phyloP scores from a whole-genome alignment of 2,329 filamentous ascomycete genomes.

The Venturiaceae sp. region DNA sequence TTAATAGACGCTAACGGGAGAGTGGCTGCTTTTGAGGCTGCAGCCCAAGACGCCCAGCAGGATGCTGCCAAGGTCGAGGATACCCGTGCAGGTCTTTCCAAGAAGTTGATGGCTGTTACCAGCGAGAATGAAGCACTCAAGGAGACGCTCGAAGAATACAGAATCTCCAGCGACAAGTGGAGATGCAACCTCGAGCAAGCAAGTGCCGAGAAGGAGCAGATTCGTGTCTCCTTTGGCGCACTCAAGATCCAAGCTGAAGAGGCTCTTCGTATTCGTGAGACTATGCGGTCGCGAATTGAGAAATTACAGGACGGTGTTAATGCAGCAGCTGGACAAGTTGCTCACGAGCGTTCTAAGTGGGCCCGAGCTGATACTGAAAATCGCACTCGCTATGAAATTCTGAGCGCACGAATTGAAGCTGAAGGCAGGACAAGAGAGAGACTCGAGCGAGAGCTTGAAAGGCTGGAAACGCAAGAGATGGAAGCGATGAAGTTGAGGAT shows the following conservation, averaged over 20 bases:
- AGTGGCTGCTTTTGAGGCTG: constrained; percentile 26
- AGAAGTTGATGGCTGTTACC: constrained; percentile 42
- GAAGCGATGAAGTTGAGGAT: constrained; percentile 64
- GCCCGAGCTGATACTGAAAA: constrained; percentile 57
- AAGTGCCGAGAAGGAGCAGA: constrained; percentile 56
- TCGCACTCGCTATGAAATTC: constrained; percentile 41
- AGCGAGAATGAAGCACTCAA: constrained; percentile 52
- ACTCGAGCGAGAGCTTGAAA: constrained; percentile 35
- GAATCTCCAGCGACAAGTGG: constrained; percentile 48
- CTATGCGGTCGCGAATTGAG: constrained; percentile 75
- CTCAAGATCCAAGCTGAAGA: constrained; percentile 74
- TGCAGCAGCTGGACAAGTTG: constrained; percentile 65
- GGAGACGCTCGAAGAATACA: constrained; percentile 55
- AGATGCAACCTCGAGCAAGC: constrained; percentile 47
- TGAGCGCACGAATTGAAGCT: constrained; percentile 41
- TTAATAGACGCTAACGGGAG: constrained; percentile 31
- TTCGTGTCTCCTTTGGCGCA: constrained; percentile 63
- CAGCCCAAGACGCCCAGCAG: background rate
- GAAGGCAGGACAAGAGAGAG: constrained; percentile 32
- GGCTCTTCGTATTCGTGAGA: constrained; percentile 73
- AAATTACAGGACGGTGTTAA: constrained; percentile 83
- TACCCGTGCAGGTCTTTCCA: constrained; percentile 36
- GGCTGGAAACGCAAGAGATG: constrained; percentile 50
- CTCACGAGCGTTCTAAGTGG: constrained; percentile 71
- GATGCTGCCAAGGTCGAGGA: constrained; percentile 20